Conservation (phyloP, 2,329 filamentous ascomycete species). For the Eutypella sp. region DNA sequence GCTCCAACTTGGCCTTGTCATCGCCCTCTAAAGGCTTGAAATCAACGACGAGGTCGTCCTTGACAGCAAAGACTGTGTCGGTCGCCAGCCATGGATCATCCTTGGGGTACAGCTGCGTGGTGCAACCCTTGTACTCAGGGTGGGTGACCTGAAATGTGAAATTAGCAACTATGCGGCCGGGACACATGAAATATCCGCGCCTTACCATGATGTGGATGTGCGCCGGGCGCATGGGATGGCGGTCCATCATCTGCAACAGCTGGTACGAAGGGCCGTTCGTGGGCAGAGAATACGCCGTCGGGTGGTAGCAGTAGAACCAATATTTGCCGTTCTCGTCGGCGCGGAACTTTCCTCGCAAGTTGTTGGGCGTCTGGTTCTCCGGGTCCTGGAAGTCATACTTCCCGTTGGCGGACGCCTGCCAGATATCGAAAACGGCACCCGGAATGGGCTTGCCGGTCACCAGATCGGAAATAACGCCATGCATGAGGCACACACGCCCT, state of each 20-base stretch:
- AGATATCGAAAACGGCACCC: slow-evolving; percentile 69
- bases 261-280: slow-evolving; percentile 49
- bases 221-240: slow-evolving; percentile 44
- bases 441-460: slow-evolving; percentile 51
- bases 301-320: slow-evolving; percentile 70
- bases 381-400: slow-evolving; percentile 75
- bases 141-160: slow-evolving; percentile 39
- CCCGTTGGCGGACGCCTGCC: slow-evolving; percentile 71
- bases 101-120: slow-evolving; percentile 72
- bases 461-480: slow-evolving; percentile 54
- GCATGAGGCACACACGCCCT: slow-evolving; percentile 61
- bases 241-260: slow-evolving; percentile 41
- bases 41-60: slow-evolving; percentile 45
- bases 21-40: slow-evolving; percentile 39
- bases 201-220: slow-evolving; percentile 48
- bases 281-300: slow-evolving; percentile 67
- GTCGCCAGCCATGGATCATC: slow-evolving; percentile 57
- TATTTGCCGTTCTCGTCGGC: slow-evolving; percentile 66
- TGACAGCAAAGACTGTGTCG: slow-evolving; percentile 49
- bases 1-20: slow-evolving; percentile 24
- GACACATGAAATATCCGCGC: too few species aligned
- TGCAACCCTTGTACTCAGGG: slow-evolving; percentile 64
- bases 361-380: slow-evolving; percentile 65
- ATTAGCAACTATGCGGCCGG: too few species aligned
- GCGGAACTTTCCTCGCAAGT: slow-evolving; percentile 71